These are phyloP conservation scores for Amanita molliuscula DNA, from an alignment of 768 basidiomycete species.

Conservation along the genomic window DNA sequence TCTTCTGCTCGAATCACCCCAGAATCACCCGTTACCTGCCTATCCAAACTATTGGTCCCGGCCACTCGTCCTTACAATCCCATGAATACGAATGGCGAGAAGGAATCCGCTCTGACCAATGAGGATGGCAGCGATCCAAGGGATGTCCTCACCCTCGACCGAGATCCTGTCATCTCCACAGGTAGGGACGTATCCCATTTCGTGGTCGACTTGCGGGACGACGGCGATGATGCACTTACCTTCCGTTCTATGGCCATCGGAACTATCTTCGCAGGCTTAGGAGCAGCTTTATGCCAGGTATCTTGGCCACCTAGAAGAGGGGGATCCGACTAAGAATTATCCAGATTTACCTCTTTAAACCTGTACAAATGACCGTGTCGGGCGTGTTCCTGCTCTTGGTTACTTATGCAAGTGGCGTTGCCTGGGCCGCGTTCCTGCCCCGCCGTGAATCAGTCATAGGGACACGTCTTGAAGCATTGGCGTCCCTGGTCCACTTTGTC, in stretches of 20 bases:
- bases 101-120: neutral
- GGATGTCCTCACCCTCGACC: neutral
- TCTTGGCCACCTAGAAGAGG: no score
- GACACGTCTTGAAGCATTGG: constrained; percentile 31
- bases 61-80: no score
- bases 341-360: constrained; percentile 54
- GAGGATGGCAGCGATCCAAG: neutral
- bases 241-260: constrained; percentile 33
- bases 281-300: constrained; percentile 25
- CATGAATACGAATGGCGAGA: neutral
- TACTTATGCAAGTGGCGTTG: constrained; percentile 36
- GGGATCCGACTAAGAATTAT: neutral
- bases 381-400: constrained; percentile 48
- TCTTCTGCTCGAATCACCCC: no score
- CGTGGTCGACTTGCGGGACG: constrained; percentile 29
- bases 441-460: constrained; percentile 29
- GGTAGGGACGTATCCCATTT: constrained; percentile 25
- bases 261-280: constrained; percentile 30
- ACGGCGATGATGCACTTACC: constrained; percentile 29
- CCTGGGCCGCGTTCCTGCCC: constrained; percentile 40
- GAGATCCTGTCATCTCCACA: constrained; percentile 8
- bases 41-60: no score
- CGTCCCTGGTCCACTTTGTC: constrained; percentile 31
- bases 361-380: constrained; percentile 38
- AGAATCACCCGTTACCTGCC: no score